Base-by-base conservation (phyloP, 108 stramenopile genomes). In the Chaetoceros muelleri region DNA sequence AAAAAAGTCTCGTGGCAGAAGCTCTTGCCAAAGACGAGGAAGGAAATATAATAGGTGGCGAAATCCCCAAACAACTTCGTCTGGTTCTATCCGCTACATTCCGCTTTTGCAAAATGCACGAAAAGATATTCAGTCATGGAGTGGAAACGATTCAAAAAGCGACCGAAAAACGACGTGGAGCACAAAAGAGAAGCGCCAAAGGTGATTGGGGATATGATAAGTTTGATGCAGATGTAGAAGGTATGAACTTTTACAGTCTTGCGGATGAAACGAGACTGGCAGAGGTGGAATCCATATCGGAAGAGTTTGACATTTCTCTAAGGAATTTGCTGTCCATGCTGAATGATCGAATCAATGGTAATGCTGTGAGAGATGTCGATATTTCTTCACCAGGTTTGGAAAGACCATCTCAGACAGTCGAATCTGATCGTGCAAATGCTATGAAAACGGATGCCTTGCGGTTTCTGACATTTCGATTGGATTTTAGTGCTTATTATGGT, bases 101-200 rank as follows among this genome's bases (percentile, higher is more conserved):
- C 29, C 77, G 78, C 19, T 93, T 90, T 66, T 87, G 88, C 60
- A 72, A 61, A 28, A 81, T 88, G n/a, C 90, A 93, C 65, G 77
- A 89, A 58, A 44, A 63, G 26, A 60, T 93, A 5, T 93, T 92
- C 58, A 62, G 57, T 23, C 75, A 73, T 46, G 76, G 86, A 18
- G 34, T 93, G 26, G 58, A 67, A 25, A 64, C 67, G 50, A 74
- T 89, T 19, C 80, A 86, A 53, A 72, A 60, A 30, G 74, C 79
- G 20, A 61, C 77, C 24, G 69, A 70, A 49, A 81, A 79, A 31
- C 66, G 81, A 16, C 55, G 66, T 16, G 64, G 67, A 65, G 84
- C 84, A 16, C 72, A 87, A 51, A 55, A 67, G 44, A 74, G 85
- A 19, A 56, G 71, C 18, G 64, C 79, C 48, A 64, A 72, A 58